Evolutionary conservation across 78 protist species (phyloP).

Genomic region (Anaeramoeba flamelloides): DNA sequence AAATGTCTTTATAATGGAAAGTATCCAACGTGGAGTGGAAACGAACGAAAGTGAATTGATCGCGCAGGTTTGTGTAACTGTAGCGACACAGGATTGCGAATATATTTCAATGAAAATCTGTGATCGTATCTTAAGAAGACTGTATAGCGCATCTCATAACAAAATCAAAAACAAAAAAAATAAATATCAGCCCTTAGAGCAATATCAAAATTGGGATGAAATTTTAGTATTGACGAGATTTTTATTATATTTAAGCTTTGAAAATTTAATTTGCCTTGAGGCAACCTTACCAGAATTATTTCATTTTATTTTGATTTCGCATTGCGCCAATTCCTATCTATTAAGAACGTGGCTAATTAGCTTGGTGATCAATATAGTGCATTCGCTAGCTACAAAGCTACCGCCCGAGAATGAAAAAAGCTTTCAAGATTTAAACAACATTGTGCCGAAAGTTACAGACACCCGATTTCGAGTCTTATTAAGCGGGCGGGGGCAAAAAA

Average conservation of each 20-base stretch:
- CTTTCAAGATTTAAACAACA: too few species aligned
- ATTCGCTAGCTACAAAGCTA: too few species aligned
- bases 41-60: slow-evolving; percentile 10
- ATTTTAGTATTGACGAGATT: slow-evolving; percentile 27
- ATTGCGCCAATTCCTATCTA: too few species aligned
- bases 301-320: too few species aligned
- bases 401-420: too few species aligned
- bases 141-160: neutral
- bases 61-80: slow-evolving; percentile 34
- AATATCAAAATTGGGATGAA: slow-evolving; percentile 24
- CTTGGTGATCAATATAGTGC: too few species aligned
- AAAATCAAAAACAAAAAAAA: too few species aligned
- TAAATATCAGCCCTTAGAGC: slow-evolving; percentile 1
- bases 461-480: slow-evolving; percentile 3
- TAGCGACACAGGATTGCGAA: slow-evolving; percentile 20
- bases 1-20: slow-evolving; percentile 11
- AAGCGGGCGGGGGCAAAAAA: neutral
- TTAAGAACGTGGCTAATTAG: too few species aligned
- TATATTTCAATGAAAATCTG: slow-evolving; percentile 10
- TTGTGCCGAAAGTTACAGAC: too few species aligned
- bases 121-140: neutral
- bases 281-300: slow-evolving; percentile 28
- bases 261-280: slow-evolving; percentile 25
- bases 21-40: slow-evolving; percentile 20
- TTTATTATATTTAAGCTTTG: slow-evolving; percentile 27